Base-by-base conservation (phyloP, 352 stramenopile species). In the Blastocystis sp. region DNA sequence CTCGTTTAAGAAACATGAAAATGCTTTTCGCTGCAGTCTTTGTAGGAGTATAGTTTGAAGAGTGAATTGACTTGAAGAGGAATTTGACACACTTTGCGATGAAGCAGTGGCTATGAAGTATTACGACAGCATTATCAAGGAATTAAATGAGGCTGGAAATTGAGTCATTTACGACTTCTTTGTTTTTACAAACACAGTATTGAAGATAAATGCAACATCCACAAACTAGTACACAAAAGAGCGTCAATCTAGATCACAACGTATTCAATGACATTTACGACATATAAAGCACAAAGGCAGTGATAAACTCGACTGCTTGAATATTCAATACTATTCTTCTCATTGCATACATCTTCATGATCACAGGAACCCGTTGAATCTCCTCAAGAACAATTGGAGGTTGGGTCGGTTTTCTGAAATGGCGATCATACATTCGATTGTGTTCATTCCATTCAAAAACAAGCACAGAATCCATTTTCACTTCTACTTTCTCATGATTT, bases 21-120 rank as follows among this genome's bases (percentile, higher is more conserved):
- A 84, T 44, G 73, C 48, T 17, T 84, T 84, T 30, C 73, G 73
- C 24, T 84, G 73, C 22, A 64, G 73, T 66, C 53, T 84, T 35
- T 84, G 73, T 24, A 66, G 68, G 53, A 84, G 73, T 84, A 22
- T 7, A 11, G 17, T 33, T 19, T 9, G 51, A 22, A 15, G 13
- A 33, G 9, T 1, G 11, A 13, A n/a, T 0, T 66, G 11, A 68
- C 24, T 24, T 9, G 11, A 69, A 84, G 73, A 68, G 33, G 53
- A 84, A 11, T 54, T n/a, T 17, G 73, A 84, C 3, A 22, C 33
- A 15, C 19, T 84, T 19, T 84, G 73, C 27, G 42, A 84, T 42
- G 73, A 84, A 42, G 73, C 73, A 13, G 73, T 84, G 2, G 73
- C 73, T 27, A 66, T 84, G 73, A 84, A 84, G 48, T 84, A 84